Percentiles rank a stretch among this genome's conserved stretches.
Evolutionary conservation across 176 grass and related monocot genomes (phyloP).

Genomic region (Aechmea fasciata): DNA sequence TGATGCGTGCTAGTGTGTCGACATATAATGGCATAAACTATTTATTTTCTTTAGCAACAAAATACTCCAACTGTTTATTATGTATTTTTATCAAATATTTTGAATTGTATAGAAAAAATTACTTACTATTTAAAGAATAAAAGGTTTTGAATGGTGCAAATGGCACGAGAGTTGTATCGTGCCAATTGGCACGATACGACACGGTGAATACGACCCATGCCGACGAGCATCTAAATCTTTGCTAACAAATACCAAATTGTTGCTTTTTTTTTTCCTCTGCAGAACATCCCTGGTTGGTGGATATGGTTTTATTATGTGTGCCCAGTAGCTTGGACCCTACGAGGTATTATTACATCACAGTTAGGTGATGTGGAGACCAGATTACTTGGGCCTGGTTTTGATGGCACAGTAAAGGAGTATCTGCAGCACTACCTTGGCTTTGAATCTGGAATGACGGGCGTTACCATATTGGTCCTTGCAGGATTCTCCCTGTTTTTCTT

Average conservation of each 20-base stretch:
- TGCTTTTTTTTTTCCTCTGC: conserved; percentile 1
- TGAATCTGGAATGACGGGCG: conserved; percentile 32
- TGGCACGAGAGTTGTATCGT: too few species aligned
- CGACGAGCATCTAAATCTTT: too few species aligned
- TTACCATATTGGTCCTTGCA: conserved; percentile 23
- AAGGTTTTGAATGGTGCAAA: too few species aligned
- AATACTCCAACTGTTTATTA: too few species aligned
- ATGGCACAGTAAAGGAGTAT: conserved; percentile 53
- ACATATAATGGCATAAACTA: too few species aligned
- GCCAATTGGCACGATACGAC: too few species aligned
- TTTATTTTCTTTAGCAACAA: too few species aligned
- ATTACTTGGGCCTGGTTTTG: conserved; percentile 45
- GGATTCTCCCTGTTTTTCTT: conserved; percentile 53
- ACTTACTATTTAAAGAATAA: too few species aligned
- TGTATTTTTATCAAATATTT: too few species aligned
- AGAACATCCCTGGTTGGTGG: conserved; percentile 65
- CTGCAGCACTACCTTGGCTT: conserved; percentile 35
- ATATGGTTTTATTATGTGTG: conserved; percentile 75
- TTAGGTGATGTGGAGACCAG: conserved; percentile 50
- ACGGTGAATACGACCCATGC: too few species aligned
- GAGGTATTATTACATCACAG: conserved; percentile 59
- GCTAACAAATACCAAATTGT: not conserved
- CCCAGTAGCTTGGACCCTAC: conserved; percentile 67
- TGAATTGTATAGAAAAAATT: too few species aligned
- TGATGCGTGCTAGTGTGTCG: too few species aligned